These are phyloP conservation scores for Pythium phragmitis DNA, from an alignment of 352 stramenopile genomes.

Conservation along the genomic window DNA sequence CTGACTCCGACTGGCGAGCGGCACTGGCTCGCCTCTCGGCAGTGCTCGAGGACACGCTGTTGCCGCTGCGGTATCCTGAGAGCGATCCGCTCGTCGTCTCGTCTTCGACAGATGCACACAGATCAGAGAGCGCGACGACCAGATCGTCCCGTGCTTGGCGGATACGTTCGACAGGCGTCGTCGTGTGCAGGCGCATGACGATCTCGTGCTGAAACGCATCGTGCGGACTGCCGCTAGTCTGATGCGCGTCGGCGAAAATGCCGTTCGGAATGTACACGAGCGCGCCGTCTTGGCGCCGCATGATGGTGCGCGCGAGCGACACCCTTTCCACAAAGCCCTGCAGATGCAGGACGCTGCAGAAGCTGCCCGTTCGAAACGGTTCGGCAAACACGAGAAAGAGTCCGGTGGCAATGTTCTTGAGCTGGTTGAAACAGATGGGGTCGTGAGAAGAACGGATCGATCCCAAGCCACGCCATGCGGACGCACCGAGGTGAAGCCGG, in stretches of 20 bases:
- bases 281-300: constrained; percentile 63
- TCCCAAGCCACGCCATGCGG: not conserved
- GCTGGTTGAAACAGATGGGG: constrained; percentile 26
- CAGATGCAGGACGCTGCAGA: constrained; percentile 49
- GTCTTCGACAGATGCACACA: constrained; percentile 1
- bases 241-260: constrained; percentile 69
- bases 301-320: constrained; percentile 69
- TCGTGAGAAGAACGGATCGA: no score
- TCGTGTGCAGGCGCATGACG: constrained; percentile 38
- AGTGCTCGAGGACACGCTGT: not conserved
- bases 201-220: constrained; percentile 59
- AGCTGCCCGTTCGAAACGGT: constrained; percentile 70
- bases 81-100: constrained; percentile 9
- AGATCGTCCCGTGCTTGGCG: constrained; percentile 33
- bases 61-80: constrained; percentile 3
- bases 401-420: constrained; percentile 80
- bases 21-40: constrained; percentile 1
- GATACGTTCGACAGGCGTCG: constrained; percentile 46
- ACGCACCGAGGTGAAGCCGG: constrained; percentile 65
- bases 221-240: constrained; percentile 56
- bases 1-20: constrained; percentile 18
- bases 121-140: constrained; percentile 17
- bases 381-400: constrained; percentile 86
- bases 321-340: constrained; percentile 73
- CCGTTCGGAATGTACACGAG: constrained; percentile 80